Conservation (phyloP, 495 filamentous ascomycete species). For the Hyaloscypha bicolor region DNA sequence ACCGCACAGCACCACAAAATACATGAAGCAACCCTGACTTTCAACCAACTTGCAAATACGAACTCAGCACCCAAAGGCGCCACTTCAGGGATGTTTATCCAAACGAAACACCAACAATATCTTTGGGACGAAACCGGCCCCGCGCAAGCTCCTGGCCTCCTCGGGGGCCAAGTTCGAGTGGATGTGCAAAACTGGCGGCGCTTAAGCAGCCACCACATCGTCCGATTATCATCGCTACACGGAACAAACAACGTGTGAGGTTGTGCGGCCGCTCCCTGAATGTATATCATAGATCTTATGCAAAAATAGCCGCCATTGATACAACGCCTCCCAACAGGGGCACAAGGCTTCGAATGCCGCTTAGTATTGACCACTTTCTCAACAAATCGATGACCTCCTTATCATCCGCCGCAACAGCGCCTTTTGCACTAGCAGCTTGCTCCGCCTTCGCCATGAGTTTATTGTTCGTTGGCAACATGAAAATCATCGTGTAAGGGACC, state of each 20-base stretch:
- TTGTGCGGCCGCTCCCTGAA: background rate
- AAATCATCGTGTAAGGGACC: background rate
- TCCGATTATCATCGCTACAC: background rate
- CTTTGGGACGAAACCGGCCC: background rate
- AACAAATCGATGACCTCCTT: background rate
- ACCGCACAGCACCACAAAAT: background rate
- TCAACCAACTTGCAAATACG: background rate
- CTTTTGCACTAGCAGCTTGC: background rate
- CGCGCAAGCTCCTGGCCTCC: background rate
- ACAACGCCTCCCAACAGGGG: background rate
- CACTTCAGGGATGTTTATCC: background rate
- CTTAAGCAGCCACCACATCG: background rate
- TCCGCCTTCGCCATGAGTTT: conserved; percentile 11
- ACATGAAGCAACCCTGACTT: background rate
- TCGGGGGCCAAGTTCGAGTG: background rate
- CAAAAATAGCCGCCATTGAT: conserved; percentile 3
- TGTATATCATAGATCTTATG: background rate
- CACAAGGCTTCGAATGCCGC: conserved; percentile 1
- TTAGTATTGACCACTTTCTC: conserved; percentile 5
- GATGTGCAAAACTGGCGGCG: background rate
- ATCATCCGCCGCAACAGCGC: background rate
- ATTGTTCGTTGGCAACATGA: conserved; percentile 2
- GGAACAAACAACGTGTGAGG: background rate
- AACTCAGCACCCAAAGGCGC: background rate
- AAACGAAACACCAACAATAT: background rate